A percentile compares a stretch with the other conserved stretches of the same genome.
phyloP scores from a whole-genome alignment of 345 rosid species.

The Rhizophora apiculata region DNA sequence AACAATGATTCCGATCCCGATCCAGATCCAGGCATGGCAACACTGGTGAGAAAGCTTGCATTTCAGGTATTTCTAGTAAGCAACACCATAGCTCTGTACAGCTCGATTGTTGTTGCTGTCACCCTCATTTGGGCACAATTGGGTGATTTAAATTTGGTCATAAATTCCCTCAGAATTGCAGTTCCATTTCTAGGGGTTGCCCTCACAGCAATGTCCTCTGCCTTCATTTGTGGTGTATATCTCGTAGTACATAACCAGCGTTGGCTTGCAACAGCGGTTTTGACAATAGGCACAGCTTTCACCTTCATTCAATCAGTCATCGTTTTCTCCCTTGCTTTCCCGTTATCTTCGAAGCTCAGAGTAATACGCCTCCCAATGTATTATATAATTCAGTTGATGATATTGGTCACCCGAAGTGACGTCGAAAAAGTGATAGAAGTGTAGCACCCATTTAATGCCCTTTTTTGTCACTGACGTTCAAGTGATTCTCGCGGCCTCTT shows the following conservation, averaged over 20 bases:
- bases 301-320: background rate
- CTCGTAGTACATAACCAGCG: background rate
- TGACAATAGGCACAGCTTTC: background rate
- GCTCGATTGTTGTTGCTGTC: constrained; percentile 14
- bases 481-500: too few relatives aligned
- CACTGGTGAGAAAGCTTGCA: background rate
- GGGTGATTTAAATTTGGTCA: background rate
- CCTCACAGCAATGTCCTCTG: constrained; percentile 19
- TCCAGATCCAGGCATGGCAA: constrained; percentile 3
- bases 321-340: too few relatives aligned
- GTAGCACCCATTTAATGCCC: too few relatives aligned
- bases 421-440: too few relatives aligned
- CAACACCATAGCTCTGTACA: constrained; percentile 14
- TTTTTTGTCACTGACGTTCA: too few relatives aligned
- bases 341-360: too few relatives aligned
- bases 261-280: constrained; percentile 7
- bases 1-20: background rate
- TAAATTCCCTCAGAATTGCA: background rate
- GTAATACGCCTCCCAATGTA: too few relatives aligned
- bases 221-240: constrained; percentile 18
- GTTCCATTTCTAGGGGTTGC: constrained; percentile 11
- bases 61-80: constrained; percentile 16
- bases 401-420: too few relatives aligned
- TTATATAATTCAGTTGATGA: too few relatives aligned
- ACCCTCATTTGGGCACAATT: constrained; percentile 10